Conservation (phyloP, 225 moss, liverwort and hornwort genomes). For the Lunularia cruciata region DNA sequence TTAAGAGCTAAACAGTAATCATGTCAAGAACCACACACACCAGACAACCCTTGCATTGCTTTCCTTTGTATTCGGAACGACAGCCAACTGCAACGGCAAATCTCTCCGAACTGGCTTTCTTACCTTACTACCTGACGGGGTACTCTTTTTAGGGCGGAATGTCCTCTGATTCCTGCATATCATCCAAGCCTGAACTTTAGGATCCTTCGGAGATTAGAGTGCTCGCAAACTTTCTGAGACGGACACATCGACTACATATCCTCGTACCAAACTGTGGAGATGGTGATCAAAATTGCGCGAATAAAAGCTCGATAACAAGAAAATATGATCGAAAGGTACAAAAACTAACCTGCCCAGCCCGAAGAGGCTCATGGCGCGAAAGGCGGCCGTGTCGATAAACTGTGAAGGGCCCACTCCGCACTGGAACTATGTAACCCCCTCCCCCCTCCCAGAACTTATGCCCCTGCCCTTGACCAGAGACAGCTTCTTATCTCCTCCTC, state of each 20-base stretch:
- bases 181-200: background rate
- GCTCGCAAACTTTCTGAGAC: background rate
- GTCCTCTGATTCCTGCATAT: constrained; percentile 88
- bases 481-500: constrained; percentile 14
- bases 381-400: constrained; percentile 68
- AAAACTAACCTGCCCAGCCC: constrained; percentile 78
- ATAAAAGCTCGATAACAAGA: background rate
- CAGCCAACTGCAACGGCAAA: background rate
- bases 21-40: background rate
- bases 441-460: constrained; percentile 7
- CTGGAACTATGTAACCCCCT: constrained; percentile 40
- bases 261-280: background rate
- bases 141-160: constrained; percentile 97
- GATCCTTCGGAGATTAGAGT: background rate
- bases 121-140: constrained; percentile 93
- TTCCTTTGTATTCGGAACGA: background rate
- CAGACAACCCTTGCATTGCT: too few species aligned
- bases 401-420: constrained; percentile 44
- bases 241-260: too few species aligned
- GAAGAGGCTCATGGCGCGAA: constrained; percentile 98
- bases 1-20: background rate
- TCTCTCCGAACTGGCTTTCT: background rate
- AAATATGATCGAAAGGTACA: background rate
- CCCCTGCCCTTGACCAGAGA: constrained; percentile 16
- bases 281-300: background rate